These are phyloP conservation scores for Besnoitia besnoiti DNA, from an alignment of 169 alveolate species.

Conservation along the genomic window DNA sequence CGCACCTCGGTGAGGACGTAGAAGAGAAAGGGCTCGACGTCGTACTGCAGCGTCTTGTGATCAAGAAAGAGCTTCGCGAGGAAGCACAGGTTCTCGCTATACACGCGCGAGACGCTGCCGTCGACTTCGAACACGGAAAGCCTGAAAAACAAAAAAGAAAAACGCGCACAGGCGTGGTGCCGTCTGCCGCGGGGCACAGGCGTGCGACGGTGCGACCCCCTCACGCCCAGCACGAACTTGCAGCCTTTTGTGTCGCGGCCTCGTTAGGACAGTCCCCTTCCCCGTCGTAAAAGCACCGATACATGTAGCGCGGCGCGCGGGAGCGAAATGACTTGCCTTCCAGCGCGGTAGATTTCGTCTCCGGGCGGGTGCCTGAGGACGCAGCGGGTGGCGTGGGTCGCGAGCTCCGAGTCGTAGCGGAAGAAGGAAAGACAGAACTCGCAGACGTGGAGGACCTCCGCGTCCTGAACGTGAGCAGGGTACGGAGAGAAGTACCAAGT, in stretches of 20 bases:
- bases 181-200: too few relatives aligned
- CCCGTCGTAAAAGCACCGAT: too few relatives aligned
- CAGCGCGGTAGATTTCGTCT: slow-evolving; percentile 91
- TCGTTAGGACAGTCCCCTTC: too few relatives aligned
- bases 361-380: slow-evolving; percentile 97
- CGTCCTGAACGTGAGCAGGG: slow-evolving; percentile 94
- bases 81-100: slow-evolving; percentile 92
- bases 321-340: slow-evolving; percentile 52
- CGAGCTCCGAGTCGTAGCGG: slow-evolving; percentile 83
- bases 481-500: slow-evolving; percentile 98
- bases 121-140: slow-evolving; percentile 90
- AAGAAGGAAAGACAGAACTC: slow-evolving; percentile 94
- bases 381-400: slow-evolving; percentile 88
- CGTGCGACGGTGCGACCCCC: too few relatives aligned
- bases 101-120: slow-evolving; percentile 91
- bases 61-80: slow-evolving; percentile 96
- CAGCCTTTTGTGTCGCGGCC: background rate
- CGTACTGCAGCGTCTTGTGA: slow-evolving; percentile 93
- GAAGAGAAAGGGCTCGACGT: slow-evolving; percentile 89
- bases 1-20: slow-evolving; percentile 92
- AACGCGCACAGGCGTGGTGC: background rate
- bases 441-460: slow-evolving; percentile 92
- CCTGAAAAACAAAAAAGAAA: slow-evolving; percentile 22
- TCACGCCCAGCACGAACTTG: background rate
- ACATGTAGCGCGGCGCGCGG: too few relatives aligned